Evolutionary conservation across 805 yeast genomes (phyloP).

Genomic region (Yamadazyma phyllophila): DNA sequence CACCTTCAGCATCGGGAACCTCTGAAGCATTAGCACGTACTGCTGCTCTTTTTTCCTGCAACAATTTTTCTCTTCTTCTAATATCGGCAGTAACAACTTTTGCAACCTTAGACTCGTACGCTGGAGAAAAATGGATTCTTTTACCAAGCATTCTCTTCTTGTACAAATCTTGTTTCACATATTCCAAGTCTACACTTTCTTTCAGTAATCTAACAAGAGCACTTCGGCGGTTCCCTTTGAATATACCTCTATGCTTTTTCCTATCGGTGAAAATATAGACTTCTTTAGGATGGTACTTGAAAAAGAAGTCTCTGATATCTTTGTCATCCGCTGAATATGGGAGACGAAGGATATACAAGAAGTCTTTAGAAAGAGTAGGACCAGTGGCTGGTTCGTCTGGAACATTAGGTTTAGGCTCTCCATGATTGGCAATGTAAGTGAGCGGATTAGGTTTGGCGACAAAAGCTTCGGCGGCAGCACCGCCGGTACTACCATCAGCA

Average conservation of each 20-base stretch:
- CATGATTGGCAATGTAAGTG: too few relatives aligned
- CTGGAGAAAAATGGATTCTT: slow-evolving; percentile 35
- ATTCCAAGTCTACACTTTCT: slow-evolving; percentile 36
- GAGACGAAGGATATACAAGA: slow-evolving; percentile 44
- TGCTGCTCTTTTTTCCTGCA: not conserved
- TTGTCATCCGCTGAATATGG: slow-evolving; percentile 41
- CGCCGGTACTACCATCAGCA: too few relatives aligned
- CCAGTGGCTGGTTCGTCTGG: not conserved
- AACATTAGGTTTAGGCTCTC: too few relatives aligned
- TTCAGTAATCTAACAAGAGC: slow-evolving; percentile 48
- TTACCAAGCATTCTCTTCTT: slow-evolving; percentile 32
- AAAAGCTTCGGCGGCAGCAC: too few relatives aligned
- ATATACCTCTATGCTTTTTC: slow-evolving; percentile 23
- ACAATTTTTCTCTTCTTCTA: slow-evolving; percentile 1
- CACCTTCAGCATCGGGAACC: not conserved
- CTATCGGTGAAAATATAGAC: slow-evolving; percentile 46
- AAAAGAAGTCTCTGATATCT: slow-evolving; percentile 44
- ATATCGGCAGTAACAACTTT: slow-evolving; percentile 38
- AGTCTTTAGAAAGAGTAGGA: slow-evolving; percentile 34
- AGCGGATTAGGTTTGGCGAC: too few relatives aligned
- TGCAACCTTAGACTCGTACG: slow-evolving; percentile 41
- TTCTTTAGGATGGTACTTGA: slow-evolving; percentile 44
- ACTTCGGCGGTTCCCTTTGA: slow-evolving; percentile 28
- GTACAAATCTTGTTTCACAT: slow-evolving; percentile 41
- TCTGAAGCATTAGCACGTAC: not conserved